Percentiles rank a stretch among this genome's conserved stretches.
Evolutionary conservation across 2,329 filamentous ascomycete genomes (phyloP).

Genomic region (Onygenales sp.): DNA sequence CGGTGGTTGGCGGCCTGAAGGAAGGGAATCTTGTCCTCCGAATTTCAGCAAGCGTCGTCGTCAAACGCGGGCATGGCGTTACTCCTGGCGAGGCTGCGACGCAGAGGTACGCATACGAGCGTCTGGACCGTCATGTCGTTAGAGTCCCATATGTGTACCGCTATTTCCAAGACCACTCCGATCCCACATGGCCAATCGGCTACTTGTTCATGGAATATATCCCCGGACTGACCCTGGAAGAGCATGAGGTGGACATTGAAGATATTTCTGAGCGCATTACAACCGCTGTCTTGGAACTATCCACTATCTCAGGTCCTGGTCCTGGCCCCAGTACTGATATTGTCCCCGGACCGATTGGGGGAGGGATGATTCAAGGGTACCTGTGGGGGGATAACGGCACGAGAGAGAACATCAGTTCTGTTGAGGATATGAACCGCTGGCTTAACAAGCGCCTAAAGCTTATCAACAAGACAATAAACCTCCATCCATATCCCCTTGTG

Average conservation of each 20-base stretch:
- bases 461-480: conserved; percentile 13
- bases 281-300: conserved; percentile 11
- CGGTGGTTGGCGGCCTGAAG: not conserved
- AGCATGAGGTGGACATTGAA: conserved; percentile 6
- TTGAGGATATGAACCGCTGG: conserved; percentile 8
- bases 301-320: conserved; percentile 6
- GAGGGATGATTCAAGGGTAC: conserved; percentile 10
- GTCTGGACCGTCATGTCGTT: conserved; percentile 12
- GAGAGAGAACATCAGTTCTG: conserved; percentile 6
- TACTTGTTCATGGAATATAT: conserved; percentile 20
- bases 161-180: conserved; percentile 10
- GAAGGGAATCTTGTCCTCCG: conserved; percentile 8
- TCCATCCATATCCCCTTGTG: conserved; percentile 16
- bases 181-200: conserved; percentile 7
- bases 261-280: conserved; percentile 12
- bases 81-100: conserved; percentile 13
- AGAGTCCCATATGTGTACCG: conserved; percentile 14
- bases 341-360: conserved; percentile 13
- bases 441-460: conserved; percentile 9
- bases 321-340: conserved; percentile 3
- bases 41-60: conserved; percentile 10
- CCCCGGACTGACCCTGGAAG: conserved; percentile 9
- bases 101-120: conserved; percentile 13
- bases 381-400: conserved; percentile 16
- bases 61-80: conserved; percentile 14